These are phyloP conservation scores for Lonicera japonica DNA, from an alignment of 129 eudicot genomes.

Conservation along the genomic window DNA sequence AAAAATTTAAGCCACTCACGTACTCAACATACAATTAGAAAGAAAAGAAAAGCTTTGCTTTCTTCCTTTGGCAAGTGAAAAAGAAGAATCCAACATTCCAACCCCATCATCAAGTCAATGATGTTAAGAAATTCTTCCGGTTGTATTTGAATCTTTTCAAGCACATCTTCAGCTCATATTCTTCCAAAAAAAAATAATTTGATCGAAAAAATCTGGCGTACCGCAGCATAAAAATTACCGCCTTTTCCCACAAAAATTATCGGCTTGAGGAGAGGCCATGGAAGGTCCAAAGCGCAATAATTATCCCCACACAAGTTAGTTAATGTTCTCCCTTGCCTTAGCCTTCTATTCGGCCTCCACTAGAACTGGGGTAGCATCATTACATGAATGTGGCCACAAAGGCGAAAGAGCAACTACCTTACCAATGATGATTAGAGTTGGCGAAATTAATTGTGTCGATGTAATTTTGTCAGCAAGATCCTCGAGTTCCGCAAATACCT, in stretches of 20 bases:
- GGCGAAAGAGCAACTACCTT: conserved; percentile 97
- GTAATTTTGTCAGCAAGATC: conserved; percentile 64
- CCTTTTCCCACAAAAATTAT: not conserved
- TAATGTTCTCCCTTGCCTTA: not conserved
- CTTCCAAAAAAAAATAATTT: no score
- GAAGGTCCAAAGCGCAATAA: not conserved
- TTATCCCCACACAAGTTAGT: not conserved
- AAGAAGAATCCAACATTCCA: no score
- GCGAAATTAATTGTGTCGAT: conserved; percentile 57
- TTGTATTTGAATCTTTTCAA: no score
- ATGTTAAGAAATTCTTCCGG: no score
- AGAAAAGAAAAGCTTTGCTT: no score
- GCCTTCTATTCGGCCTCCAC: conserved; percentile 23
- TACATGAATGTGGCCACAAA: conserved; percentile 52
- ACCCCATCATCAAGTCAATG: no score
- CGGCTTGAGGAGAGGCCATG: not conserved
- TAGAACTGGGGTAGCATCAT: conserved; percentile 27
- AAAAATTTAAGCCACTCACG: no score
- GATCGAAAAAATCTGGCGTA: no score
- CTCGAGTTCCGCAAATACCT: conserved; percentile 76
- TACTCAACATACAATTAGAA: no score
- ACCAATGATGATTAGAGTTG: conserved; percentile 83
- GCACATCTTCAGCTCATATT: no score
- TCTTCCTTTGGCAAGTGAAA: no score
- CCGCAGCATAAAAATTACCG: not conserved